phyloP scores from a whole-genome alignment of 495 filamentous ascomycete species.

The Recurvomyces mirabilis region DNA sequence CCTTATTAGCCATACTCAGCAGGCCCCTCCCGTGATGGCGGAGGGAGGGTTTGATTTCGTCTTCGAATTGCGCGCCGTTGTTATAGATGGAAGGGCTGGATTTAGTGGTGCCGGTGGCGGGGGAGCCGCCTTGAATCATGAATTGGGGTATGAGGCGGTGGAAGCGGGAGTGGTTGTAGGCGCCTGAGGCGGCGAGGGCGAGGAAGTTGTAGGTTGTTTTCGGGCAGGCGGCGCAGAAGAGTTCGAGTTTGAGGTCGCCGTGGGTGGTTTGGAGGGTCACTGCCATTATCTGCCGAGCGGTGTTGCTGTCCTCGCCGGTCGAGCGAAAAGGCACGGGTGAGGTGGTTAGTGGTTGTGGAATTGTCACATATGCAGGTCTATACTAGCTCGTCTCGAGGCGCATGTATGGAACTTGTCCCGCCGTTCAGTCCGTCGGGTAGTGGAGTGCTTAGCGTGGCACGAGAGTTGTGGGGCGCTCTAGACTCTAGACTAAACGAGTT shows the following conservation, averaged over 20 bases:
- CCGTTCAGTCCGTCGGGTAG: no score
- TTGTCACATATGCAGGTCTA: no score
- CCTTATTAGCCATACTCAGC: conserved; percentile 87
- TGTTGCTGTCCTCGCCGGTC: no score
- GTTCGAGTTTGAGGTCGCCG: conserved; percentile 87
- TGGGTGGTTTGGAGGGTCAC: conserved; percentile 64
- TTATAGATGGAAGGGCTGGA: conserved; percentile 64
- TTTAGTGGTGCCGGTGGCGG: conserved; percentile 48
- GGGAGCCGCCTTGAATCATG: conserved; percentile 85
- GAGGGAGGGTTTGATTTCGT: conserved; percentile 80
- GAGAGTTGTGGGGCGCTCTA: no score
- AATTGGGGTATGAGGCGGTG: conserved; percentile 79
- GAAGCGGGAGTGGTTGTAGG: conserved; percentile 82
- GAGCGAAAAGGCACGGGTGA: no score
- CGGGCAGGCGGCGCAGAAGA: conserved; percentile 91
- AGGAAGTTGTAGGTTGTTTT: conserved; percentile 94
- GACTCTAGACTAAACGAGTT: no score
- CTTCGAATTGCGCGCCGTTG: conserved; percentile 73
- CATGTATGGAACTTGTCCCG: no score
- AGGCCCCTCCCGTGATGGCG: conserved; percentile 79
- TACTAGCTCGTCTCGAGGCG: no score
- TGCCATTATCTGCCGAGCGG: conserved; percentile 8
- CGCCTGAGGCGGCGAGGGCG: conserved; percentile 79
- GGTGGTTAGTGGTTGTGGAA: no score
- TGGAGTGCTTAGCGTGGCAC: no score